Percentiles rank a stretch among this genome's conserved stretches.
phyloP scores from a whole-genome alignment of 345 rosid species.

The Gossypium australe region DNA sequence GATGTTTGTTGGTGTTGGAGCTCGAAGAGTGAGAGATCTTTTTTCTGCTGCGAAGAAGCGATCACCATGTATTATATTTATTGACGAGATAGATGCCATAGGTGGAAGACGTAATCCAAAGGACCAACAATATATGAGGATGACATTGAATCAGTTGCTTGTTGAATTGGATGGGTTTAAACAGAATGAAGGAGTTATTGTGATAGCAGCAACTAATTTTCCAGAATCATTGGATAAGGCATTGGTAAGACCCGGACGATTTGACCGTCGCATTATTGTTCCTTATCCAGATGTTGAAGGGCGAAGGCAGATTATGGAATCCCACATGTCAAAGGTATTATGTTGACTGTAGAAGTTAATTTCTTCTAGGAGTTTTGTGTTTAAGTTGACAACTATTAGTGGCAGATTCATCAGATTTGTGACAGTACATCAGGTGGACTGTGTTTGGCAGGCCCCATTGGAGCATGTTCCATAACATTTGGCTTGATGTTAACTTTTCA shows the following conservation, averaged over 20 bases:
- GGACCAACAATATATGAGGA: slow-evolving; percentile 94
- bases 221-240: slow-evolving; percentile 96
- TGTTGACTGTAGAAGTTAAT: slow-evolving; percentile 20
- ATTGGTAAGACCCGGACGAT: slow-evolving; percentile 91
- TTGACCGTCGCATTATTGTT: slow-evolving; percentile 87
- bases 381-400: slow-evolving; percentile 1
- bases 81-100: slow-evolving; percentile 98
- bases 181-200: slow-evolving; percentile 95
- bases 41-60: slow-evolving; percentile 99
- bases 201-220: slow-evolving; percentile 92
- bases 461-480: background rate
- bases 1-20: slow-evolving; percentile 99
- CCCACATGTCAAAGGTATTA: slow-evolving; percentile 93
- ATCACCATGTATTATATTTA: slow-evolving; percentile 91
- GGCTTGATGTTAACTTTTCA: background rate
- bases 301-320: slow-evolving; percentile 87
- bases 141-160: slow-evolving; percentile 93
- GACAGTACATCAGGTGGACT: background rate
- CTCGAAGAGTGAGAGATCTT: slow-evolving; percentile 93
- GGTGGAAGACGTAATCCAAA: slow-evolving; percentile 93
- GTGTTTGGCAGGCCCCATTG: background rate
- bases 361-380: background rate
- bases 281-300: slow-evolving; percentile 99
- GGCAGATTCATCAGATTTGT: background rate
- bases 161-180: slow-evolving; percentile 97